A percentile compares a stretch with the other conserved stretches of the same genome.
Evolutionary conservation across 192 early-diverging fungal genomes (phyloP).

Genomic region (Dissophora globulifera): DNA sequence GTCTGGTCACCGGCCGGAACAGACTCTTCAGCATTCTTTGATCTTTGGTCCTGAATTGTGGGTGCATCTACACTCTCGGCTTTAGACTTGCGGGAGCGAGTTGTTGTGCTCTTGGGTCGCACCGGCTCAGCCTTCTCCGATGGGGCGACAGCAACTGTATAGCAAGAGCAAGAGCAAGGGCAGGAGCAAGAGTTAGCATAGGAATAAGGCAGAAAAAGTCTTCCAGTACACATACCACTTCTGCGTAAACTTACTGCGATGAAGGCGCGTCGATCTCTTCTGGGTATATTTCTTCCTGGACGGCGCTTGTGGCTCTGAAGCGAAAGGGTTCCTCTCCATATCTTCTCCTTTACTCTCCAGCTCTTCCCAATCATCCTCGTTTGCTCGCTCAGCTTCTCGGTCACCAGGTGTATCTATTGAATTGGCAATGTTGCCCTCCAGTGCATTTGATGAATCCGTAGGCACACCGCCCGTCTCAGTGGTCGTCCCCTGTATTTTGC

Average conservation of each 20-base stretch:
- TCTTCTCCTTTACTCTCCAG: not conserved
- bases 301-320: not conserved
- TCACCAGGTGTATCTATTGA: not conserved
- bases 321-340: not conserved
- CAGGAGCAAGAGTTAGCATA: conserved; percentile 1
- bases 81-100: conserved; percentile 2
- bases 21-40: not conserved
- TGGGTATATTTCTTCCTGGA: conserved; percentile 51
- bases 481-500: no score
- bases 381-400: not conserved
- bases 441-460: not conserved
- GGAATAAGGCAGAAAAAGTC: no score
- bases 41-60: not conserved
- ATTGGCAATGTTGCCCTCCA: not conserved
- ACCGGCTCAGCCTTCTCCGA: conserved; percentile 30
- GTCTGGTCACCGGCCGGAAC: no score
- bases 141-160: conserved; percentile 36
- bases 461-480: no score
- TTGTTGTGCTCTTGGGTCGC: not conserved
- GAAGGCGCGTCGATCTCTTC: conserved; percentile 43
- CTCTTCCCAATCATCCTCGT: conserved; percentile 21
- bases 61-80: not conserved
- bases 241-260: conserved; percentile 19
- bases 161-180: not conserved
- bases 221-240: not conserved